Percentiles rank a stretch among this genome's conserved stretches.
phyloP scores from a whole-genome alignment of 495 filamentous ascomycete genomes.

The Cercophora sp. region DNA sequence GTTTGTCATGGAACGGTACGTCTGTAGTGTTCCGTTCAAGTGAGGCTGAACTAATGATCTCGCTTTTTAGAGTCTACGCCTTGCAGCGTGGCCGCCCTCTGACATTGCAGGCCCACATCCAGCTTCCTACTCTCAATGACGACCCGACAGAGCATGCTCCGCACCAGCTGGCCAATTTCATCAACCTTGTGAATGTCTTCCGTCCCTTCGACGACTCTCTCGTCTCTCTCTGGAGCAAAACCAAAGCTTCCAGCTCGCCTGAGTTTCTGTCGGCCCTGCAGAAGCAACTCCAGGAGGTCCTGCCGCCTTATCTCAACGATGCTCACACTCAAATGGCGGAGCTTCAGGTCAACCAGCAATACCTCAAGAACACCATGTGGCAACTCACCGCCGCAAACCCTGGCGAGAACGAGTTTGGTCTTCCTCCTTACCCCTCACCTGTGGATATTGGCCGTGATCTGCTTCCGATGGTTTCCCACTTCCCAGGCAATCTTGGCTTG shows the following conservation, averaged over 20 bases:
- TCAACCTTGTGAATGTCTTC: slow-evolving; percentile 64
- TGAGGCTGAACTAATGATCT: no score
- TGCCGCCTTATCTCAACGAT: slow-evolving; percentile 58
- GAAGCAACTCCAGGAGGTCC: slow-evolving; percentile 59
- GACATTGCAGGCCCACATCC: slow-evolving; percentile 54
- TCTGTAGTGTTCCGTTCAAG: no score
- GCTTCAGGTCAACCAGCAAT: slow-evolving; percentile 69
- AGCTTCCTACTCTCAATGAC: slow-evolving; percentile 59
- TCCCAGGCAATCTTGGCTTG: slow-evolving; percentile 62
- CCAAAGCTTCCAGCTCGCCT: slow-evolving; percentile 52
- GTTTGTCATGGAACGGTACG: slow-evolving; percentile 66
- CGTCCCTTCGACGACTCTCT: slow-evolving; percentile 69
- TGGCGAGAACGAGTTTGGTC: slow-evolving; percentile 46
- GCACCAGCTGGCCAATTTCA: slow-evolving; percentile 54
- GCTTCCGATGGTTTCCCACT: slow-evolving; percentile 60
- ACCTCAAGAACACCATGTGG: slow-evolving; percentile 82
- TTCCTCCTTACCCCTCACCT: slow-evolving; percentile 67
- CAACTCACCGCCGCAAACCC: slow-evolving; percentile 54
- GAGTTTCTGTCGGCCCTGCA: slow-evolving; percentile 59
- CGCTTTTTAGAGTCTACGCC: slow-evolving; percentile 57
- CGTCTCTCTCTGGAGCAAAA: slow-evolving; percentile 70
- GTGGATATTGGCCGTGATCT: slow-evolving; percentile 68
- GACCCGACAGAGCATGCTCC: slow-evolving; percentile 56
- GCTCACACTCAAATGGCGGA: slow-evolving; percentile 68
- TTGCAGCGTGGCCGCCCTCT: slow-evolving; percentile 68